Evolutionary conservation across 1,284 basidiomycete species (phyloP).

Genomic region (Apiotrichum veenhuisii): DNA sequence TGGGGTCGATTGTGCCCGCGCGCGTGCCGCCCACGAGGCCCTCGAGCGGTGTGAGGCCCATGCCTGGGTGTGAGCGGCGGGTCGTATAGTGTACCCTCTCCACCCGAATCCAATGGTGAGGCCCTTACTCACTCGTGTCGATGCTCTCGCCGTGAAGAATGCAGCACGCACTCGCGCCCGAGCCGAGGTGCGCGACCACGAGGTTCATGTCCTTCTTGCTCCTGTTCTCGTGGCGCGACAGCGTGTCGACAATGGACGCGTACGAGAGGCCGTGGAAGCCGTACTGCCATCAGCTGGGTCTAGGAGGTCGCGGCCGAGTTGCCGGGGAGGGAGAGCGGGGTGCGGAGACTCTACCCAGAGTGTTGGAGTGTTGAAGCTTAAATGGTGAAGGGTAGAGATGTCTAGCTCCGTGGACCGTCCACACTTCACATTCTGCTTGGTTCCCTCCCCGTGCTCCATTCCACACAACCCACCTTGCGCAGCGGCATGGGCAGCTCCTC

Average conservation of each 20-base stretch:
- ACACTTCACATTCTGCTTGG: too few species aligned
- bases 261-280: slow-evolving; percentile 72
- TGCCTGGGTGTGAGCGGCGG: slow-evolving; percentile 25
- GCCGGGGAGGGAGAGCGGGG: too few species aligned
- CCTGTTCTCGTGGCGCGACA: slow-evolving; percentile 58
- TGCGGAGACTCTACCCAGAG: too few species aligned
- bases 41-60: slow-evolving; percentile 48
- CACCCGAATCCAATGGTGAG: too few species aligned
- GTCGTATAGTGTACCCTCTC: too few species aligned
- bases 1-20: slow-evolving; percentile 73
- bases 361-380: too few species aligned
- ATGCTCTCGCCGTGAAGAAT: slow-evolving; percentile 67
- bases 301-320: too few species aligned
- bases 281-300: slow-evolving; percentile 56
- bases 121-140: slow-evolving; percentile 58
- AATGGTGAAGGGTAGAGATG: too few species aligned
- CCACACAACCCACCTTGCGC: slow-evolving; percentile 57
- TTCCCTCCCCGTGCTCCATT: too few species aligned
- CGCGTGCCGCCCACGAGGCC: slow-evolving; percentile 82
- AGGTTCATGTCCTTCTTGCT: slow-evolving; percentile 57
- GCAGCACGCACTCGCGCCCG: slow-evolving; percentile 66
- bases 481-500: slow-evolving; percentile 59
- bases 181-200: slow-evolving; percentile 77
- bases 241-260: slow-evolving; percentile 37
- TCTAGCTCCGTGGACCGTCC: too few species aligned